phyloP scores from a whole-genome alignment of 225 moss, liverwort and hornwort genomes.

The Lunularia cruciata region DNA sequence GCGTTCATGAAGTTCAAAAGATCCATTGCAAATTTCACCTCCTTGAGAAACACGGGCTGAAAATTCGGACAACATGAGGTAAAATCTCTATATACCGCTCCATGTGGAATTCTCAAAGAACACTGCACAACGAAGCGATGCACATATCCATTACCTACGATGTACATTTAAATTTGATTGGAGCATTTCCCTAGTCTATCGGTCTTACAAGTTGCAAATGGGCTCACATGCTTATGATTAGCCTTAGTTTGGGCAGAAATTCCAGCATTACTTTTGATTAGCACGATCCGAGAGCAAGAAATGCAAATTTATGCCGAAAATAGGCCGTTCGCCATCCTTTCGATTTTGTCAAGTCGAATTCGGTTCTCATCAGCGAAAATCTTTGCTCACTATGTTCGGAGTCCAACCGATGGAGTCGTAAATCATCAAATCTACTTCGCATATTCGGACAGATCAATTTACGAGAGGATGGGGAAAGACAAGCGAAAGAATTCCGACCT shows the following conservation, averaged over 20 bases:
- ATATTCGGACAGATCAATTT: no score
- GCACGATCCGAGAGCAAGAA: not conserved
- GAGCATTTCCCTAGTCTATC: not conserved
- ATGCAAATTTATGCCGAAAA: not conserved
- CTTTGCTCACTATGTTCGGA: no score
- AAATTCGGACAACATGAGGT: not conserved
- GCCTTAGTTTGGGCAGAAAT: not conserved
- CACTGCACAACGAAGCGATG: not conserved
- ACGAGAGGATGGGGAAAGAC: no score
- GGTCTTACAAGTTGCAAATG: not conserved
- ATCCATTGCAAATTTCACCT: not conserved
- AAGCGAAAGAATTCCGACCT: no score
- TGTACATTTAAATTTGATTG: not conserved
- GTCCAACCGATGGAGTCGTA: no score
- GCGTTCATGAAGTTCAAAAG: not conserved
- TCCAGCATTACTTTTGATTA: not conserved
- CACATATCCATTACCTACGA: no score
- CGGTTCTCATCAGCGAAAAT: no score
- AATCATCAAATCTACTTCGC: no score
- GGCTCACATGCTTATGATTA: conserved; percentile 7
- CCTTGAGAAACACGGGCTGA: conserved; percentile 7
- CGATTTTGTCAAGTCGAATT: no score
- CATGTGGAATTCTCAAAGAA: not conserved
- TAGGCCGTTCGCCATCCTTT: no score
- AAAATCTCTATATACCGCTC: not conserved